Base-by-base conservation (phyloP, 495 filamentous ascomycete species). In the Cercophora sp. region DNA sequence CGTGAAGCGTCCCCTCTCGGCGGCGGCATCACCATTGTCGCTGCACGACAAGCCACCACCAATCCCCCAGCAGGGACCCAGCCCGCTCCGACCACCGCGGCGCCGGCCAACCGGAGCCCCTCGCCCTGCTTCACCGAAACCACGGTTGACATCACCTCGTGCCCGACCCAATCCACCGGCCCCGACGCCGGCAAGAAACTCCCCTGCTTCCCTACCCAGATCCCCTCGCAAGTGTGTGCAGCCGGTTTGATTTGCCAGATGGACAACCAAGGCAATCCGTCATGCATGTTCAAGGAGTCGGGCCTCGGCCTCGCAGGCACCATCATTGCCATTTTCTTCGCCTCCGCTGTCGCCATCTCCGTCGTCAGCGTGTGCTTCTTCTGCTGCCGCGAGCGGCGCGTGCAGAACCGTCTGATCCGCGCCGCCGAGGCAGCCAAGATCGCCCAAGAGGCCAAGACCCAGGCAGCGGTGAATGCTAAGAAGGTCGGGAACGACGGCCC, bases 401-500 rank as follows among this genome's bases (percentile, higher is more conserved):
- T 56, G 45, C 58, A 70, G 51, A 60, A 64, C 25, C 62, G 59
- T 19, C 56, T 62, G 18, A 62, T 58, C 39, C 59, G 65, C 24
- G 58, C 57, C 18, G 66, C 64, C 44, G 62, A 67, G 48, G 62
- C 65, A 23, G 62, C 69, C 48, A 65, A 64, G 40, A 68, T 69
- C 32, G 66, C 62, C 8, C 65, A 67, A 43, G 69, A 71, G 43
- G 53, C 61, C 20, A 66, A 64, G 56, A 54, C 48, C 10, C 18
- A 32, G 26, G 60, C 58, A 20, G 52, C 58, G 42, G 53, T 59
- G 15, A 52, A 49, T 34, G 47, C 54, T 4, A 71, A 70, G 67
- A 44, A 54, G 13, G 42, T 52, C 5, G 55, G 79, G 74, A 55
- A 87, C 87, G 48, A 88, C 86, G 60, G 92, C 92, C 32, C 85